Percentiles rank a stretch among this genome's conserved stretches.
Evolutionary conservation across 495 filamentous ascomycete genomes (phyloP).

Genomic region (Tuber microsphaerosporum): DNA sequence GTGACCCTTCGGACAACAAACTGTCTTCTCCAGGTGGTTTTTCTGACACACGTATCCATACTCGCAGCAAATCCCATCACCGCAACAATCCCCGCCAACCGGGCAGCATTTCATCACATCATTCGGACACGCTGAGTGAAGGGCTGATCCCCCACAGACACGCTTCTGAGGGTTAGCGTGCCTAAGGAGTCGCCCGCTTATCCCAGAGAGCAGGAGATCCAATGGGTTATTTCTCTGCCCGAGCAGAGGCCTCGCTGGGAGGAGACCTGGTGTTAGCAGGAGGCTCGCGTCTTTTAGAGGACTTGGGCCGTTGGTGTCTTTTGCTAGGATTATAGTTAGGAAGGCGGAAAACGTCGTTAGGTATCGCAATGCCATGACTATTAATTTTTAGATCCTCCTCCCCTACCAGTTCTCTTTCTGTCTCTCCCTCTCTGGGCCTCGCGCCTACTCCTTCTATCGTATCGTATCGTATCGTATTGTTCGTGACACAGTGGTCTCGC

Average conservation of each 20-base stretch:
- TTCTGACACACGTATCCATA: neutral
- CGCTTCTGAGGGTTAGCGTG: neutral
- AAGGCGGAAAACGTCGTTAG: neutral
- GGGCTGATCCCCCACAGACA: neutral
- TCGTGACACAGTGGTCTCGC: neutral
- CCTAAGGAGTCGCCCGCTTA: neutral
- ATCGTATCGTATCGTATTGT: neutral
- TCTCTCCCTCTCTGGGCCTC: neutral
- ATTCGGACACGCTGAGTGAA: neutral
- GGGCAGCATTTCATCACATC: slow-evolving; percentile 3
- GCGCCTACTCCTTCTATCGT: neutral
- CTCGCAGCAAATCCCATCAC: neutral
- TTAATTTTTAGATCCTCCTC: neutral
- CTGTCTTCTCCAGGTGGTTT: neutral
- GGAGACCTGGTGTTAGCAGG: neutral
- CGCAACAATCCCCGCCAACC: neutral
- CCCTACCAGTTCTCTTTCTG: neutral
- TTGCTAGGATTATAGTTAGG: neutral
- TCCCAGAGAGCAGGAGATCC: neutral
- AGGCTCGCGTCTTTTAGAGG: neutral
- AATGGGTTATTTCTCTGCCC: neutral
- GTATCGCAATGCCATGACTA: neutral
- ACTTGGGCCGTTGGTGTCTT: neutral
- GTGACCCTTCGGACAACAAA: neutral
- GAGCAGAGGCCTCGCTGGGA: neutral